Conservation (phyloP, 163 green algal species). For the Volvox carteri region DNA sequence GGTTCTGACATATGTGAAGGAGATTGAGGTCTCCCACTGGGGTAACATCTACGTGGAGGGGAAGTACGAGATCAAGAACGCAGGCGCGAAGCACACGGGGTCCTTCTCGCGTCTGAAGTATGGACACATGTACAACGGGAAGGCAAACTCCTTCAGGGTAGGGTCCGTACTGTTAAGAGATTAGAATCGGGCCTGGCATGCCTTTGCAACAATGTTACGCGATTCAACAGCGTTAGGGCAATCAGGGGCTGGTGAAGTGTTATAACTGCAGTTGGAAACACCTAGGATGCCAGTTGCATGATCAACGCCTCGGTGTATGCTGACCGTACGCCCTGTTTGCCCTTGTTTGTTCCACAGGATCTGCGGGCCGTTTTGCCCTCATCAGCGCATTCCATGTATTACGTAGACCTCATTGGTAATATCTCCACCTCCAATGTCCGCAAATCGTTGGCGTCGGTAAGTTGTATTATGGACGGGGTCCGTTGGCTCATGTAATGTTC, state of each 20-base stretch:
- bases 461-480: neutral
- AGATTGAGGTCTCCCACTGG: slow-evolving; percentile 95
- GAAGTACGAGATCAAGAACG: slow-evolving; percentile 84
- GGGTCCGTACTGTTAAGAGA: too few species aligned
- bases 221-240: too few species aligned
- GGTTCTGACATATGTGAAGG: slow-evolving; percentile 57
- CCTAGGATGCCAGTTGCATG: too few species aligned
- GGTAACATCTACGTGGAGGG: slow-evolving; percentile 95
- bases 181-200: too few species aligned
- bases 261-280: too few species aligned
- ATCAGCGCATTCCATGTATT: slow-evolving; percentile 84
- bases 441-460: slow-evolving; percentile 45
- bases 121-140: slow-evolving; percentile 51
- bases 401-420: slow-evolving; percentile 93
- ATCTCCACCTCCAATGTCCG: slow-evolving; percentile 85
- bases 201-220: too few species aligned
- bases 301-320: too few species aligned
- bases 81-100: slow-evolving; percentile 71
- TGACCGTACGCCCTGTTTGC: too few species aligned
- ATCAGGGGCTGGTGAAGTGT: too few species aligned
- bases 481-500: too few species aligned
- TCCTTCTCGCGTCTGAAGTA: slow-evolving; percentile 77
- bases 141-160: slow-evolving; percentile 70
- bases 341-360: slow-evolving; percentile 54
- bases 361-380: slow-evolving; percentile 78